Evolutionary conservation across 331 rosid species (phyloP).

Genomic region (Rosa hybrid): DNA sequence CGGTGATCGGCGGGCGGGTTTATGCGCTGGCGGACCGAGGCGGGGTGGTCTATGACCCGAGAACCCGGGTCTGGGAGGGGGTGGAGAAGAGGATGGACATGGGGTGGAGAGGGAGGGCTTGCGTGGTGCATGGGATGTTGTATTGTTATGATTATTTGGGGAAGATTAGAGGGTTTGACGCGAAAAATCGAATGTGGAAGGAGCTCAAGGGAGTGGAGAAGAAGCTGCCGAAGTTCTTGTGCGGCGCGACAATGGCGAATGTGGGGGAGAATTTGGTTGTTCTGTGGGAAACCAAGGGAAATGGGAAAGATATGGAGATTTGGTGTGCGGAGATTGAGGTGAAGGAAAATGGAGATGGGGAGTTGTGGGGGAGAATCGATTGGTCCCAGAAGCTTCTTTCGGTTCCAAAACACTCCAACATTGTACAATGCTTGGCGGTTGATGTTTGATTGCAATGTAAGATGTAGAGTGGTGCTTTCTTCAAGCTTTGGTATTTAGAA

Average conservation of each 20-base stretch:
- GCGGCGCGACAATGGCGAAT: constrained; percentile 83
- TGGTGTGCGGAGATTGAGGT: constrained; percentile 78
- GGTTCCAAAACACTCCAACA: constrained; percentile 48
- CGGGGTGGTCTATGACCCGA: constrained; percentile 48
- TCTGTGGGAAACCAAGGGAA: constrained; percentile 58
- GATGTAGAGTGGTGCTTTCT: background rate
- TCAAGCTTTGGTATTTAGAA: background rate
- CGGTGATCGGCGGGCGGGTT: constrained; percentile 45
- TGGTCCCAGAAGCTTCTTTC: constrained; percentile 54
- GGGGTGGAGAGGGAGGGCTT: constrained; percentile 88
- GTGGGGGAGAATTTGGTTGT: constrained; percentile 67
- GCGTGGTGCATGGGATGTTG: constrained; percentile 53
- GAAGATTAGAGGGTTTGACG: constrained; percentile 62
- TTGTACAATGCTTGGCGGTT: constrained; percentile 62
- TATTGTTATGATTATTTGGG: constrained; percentile 73
- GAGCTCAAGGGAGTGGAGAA: constrained; percentile 57
- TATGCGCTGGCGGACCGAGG: constrained; percentile 84
- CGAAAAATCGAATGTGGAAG: constrained; percentile 45
- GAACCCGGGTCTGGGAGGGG: constrained; percentile 49
- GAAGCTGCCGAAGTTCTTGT: constrained; percentile 61
- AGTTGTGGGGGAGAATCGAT: constrained; percentile 51
- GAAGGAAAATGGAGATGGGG: constrained; percentile 32
- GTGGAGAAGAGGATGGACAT: constrained; percentile 51
- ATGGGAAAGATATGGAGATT: constrained; percentile 51
- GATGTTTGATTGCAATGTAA: constrained; percentile 1